These are phyloP conservation scores for Astrothelium macrocarpum DNA, from an alignment of 495 filamentous ascomycete genomes.

Conservation along the genomic window DNA sequence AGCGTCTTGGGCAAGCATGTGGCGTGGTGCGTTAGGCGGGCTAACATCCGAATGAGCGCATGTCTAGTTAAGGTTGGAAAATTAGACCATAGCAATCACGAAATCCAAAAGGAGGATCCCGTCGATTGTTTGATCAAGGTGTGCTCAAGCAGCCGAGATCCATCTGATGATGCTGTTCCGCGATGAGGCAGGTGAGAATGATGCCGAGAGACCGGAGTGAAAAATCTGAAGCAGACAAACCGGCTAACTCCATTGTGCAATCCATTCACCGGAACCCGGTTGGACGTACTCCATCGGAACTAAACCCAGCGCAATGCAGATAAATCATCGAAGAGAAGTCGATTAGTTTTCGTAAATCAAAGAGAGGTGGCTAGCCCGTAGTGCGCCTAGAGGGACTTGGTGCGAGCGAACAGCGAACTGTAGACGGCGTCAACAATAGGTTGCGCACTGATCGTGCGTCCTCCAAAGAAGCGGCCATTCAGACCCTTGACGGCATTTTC, in stretches of 20 bases:
- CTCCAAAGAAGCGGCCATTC: slow-evolving; percentile 92
- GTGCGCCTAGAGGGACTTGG: slow-evolving; percentile 36
- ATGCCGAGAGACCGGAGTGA: background rate
- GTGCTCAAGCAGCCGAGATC: no score
- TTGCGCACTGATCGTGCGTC: slow-evolving; percentile 78
- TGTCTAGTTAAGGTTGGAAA: no score
- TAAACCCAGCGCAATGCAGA: background rate
- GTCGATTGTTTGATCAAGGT: no score
- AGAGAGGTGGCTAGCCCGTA: background rate
- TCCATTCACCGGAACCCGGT: background rate
- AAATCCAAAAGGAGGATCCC: no score
- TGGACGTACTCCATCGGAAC: background rate
- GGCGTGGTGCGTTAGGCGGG: no score
- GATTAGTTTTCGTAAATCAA: background rate
- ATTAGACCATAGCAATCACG: no score
- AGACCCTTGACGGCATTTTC: slow-evolving; percentile 96
- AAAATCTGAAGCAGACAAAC: background rate
- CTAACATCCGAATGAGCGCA: no score
- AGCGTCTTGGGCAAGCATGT: no score
- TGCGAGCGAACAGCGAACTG: slow-evolving; percentile 88
- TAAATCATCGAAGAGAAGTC: background rate
- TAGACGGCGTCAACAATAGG: slow-evolving; percentile 98
- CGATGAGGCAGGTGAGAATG: background rate
- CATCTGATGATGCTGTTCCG: background rate
- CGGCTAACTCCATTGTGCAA: background rate